phyloP scores from a whole-genome alignment of 1,284 basidiomycete genomes.

The Boletellus dicymbophilus region DNA sequence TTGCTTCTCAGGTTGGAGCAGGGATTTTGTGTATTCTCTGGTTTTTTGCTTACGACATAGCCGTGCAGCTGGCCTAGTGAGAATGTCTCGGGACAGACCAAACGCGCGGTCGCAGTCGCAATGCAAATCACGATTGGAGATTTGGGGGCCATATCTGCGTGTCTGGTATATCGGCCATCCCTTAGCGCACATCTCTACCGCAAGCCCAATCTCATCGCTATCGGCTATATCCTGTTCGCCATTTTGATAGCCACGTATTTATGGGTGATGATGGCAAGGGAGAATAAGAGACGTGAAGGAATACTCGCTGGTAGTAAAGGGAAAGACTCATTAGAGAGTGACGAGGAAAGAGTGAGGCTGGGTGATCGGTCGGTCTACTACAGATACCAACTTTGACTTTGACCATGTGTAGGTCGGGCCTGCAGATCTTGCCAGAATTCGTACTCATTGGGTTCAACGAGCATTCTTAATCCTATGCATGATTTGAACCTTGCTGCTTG shows the following conservation, averaged over 20 bases:
- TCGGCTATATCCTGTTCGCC: constrained; percentile 58
- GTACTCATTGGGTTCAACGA: no score
- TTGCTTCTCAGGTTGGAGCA: constrained; percentile 46
- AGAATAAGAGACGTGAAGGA: constrained; percentile 49
- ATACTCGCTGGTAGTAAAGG: constrained; percentile 13
- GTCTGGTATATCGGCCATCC: constrained; percentile 54
- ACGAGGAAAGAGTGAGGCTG: constrained; percentile 28
- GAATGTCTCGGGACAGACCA: constrained; percentile 73
- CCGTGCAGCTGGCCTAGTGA: constrained; percentile 60
- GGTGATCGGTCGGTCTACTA: constrained; percentile 40
- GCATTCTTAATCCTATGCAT: no score
- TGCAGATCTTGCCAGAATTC: no score
- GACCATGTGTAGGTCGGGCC: no score
- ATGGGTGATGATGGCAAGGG: constrained; percentile 51
- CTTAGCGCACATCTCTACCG: constrained; percentile 51
- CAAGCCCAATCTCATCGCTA: constrained; percentile 59
- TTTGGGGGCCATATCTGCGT: constrained; percentile 60
- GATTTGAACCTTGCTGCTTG: no score
- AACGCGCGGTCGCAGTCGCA: constrained; percentile 64
- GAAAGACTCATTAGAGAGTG: constrained; percentile 10
- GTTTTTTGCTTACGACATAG: constrained; percentile 3
- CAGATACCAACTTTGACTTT: constrained; percentile 36
- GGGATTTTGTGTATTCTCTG: not conserved
- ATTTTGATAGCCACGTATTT: constrained; percentile 48
- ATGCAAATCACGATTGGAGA: constrained; percentile 72